phyloP scores from a whole-genome alignment of 768 basidiomycete genomes.

The Pisolithus tinctorius region DNA sequence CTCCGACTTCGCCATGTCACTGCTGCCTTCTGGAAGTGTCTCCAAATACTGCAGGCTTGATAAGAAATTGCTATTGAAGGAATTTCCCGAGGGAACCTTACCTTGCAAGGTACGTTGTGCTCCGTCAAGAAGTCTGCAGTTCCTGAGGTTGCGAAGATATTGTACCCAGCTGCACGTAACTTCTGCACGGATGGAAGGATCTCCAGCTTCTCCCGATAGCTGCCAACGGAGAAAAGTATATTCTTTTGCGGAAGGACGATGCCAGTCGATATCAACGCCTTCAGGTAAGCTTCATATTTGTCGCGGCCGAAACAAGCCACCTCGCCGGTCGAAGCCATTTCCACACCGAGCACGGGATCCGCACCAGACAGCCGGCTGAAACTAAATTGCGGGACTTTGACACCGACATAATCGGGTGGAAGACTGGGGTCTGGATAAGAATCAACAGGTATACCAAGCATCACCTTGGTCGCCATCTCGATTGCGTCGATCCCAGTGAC shows the following conservation, averaged over 20 bases:
- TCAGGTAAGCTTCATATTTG: constrained; percentile 98
- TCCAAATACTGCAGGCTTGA: constrained; percentile 67
- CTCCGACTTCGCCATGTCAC: constrained; percentile 85
- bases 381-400: constrained; percentile 99
- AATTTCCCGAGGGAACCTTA: constrained; percentile 22
- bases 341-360: constrained; percentile 95
- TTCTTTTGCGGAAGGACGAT: constrained; percentile 96
- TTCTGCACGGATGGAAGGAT: constrained; percentile 94
- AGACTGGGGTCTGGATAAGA: constrained; percentile 86
- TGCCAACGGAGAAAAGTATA: constrained; percentile 93
- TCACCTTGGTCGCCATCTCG: constrained; percentile 98
- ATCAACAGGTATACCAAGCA: constrained; percentile 86
- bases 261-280: constrained; percentile 94
- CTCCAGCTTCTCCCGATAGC: constrained; percentile 96
- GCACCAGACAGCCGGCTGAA: constrained; percentile 95
- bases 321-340: constrained; percentile 99
- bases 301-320: constrained; percentile 97
- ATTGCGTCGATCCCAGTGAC: constrained; percentile 97
- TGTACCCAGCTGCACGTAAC: constrained; percentile 87
- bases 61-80: constrained; percentile 1
- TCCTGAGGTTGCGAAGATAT: constrained; percentile 94
- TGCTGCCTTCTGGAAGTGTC: constrained; percentile 68
- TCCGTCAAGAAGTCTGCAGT: constrained; percentile 98
- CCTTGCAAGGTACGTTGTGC: constrained; percentile 95
- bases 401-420: constrained; percentile 91